phyloP scores from a whole-genome alignment of 78 protist genomes.

The Creolimax fragrantissima region DNA sequence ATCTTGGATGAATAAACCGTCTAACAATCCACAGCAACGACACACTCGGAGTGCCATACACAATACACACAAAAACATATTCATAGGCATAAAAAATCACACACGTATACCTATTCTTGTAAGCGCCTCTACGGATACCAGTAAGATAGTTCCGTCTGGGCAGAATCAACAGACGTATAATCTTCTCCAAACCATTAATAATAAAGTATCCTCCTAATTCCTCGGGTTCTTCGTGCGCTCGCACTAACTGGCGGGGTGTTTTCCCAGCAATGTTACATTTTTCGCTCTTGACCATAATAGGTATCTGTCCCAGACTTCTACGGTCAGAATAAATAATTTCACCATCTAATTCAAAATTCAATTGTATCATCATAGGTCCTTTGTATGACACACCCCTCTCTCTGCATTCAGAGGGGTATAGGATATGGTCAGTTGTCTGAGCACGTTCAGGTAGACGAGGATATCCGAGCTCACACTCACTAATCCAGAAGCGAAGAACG shows the following conservation, averaged over 20 bases:
- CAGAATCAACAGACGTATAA: slow-evolving; percentile 76
- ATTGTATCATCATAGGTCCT: background rate
- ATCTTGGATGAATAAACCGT: no score
- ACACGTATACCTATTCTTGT: background rate
- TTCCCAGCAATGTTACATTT: background rate
- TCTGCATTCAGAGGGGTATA: slow-evolving; percentile 28
- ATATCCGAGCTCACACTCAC: background rate
- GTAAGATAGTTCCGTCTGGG: slow-evolving; percentile 47
- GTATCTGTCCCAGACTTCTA: background rate
- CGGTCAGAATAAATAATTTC: background rate
- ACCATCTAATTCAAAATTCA: background rate
- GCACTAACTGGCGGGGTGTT: background rate
- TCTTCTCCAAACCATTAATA: slow-evolving; percentile 76
- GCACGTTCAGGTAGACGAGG: background rate
- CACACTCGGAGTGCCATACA: background rate
- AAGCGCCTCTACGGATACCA: background rate
- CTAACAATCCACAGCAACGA: background rate
- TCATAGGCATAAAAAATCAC: background rate
- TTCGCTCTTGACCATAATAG: slow-evolving; percentile 21
- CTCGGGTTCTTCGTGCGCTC: slow-evolving; percentile 36
- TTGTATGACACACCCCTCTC: background rate
- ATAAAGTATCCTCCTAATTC: slow-evolving; percentile 93
- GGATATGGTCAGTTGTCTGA: background rate
- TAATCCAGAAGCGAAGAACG: background rate
- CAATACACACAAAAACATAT: background rate